Evolutionary conservation across 768 basidiomycete species (phyloP).

Genomic region (Boletales sp.): DNA sequence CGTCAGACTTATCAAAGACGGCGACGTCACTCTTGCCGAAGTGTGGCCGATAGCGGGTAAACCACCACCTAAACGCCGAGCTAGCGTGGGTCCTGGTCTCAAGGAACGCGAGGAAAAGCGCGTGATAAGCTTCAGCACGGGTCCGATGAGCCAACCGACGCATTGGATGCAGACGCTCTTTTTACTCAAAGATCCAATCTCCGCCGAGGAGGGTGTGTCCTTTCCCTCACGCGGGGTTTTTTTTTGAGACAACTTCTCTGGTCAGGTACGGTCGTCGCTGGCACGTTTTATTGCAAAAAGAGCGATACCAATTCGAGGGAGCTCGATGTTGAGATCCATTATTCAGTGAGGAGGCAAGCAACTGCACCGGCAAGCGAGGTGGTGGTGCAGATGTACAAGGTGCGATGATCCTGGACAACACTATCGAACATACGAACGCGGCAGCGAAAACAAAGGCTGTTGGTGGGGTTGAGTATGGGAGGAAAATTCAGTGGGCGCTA

Average conservation of each 20-base stretch:
- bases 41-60: conserved; percentile 78
- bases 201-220: conserved; percentile 65
- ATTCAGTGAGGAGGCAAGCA: conserved; percentile 42
- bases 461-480: too few relatives aligned
- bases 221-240: not conserved
- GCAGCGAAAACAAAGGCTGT: too few relatives aligned
- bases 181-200: conserved; percentile 74
- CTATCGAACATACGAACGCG: too few relatives aligned
- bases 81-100: conserved; percentile 45
- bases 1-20: conserved; percentile 57
- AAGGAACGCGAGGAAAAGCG: conserved; percentile 38
- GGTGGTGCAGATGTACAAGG: conserved; percentile 76
- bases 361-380: conserved; percentile 36
- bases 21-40: conserved; percentile 62
- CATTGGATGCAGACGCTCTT: conserved; percentile 98
- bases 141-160: conserved; percentile 80
- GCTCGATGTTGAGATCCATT: conserved; percentile 90
- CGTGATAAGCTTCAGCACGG: conserved; percentile 83
- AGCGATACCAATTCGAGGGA: conserved; percentile 79
- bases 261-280: conserved; percentile 68
- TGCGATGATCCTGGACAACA: conserved; percentile 43
- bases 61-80: conserved; percentile 53
- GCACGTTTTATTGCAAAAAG: conserved; percentile 83
- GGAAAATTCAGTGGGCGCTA: too few relatives aligned
- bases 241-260: not conserved